Percentiles rank a stretch among this genome's conserved stretches.
Conservation (phyloP, 305 asterid species). For the Fraxinus xanthoxyloides region DNA sequence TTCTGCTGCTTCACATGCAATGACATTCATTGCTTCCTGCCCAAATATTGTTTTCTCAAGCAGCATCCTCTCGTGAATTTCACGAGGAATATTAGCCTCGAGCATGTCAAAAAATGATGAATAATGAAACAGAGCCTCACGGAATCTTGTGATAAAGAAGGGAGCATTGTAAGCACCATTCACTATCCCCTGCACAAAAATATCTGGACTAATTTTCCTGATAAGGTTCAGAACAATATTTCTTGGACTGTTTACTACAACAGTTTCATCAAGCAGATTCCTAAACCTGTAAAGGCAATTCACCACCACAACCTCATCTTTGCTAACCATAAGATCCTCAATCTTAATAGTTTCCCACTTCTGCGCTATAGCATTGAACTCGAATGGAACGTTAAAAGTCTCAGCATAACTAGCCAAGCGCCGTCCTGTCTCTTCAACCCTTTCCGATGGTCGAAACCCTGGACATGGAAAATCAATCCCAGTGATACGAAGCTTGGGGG, state of each 20-base stretch:
- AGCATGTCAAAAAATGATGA: conserved; percentile 76
- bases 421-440: conserved; percentile 84
- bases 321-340: conserved; percentile 60
- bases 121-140: conserved; percentile 79
- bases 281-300: conserved; percentile 54
- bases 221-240: conserved; percentile 65
- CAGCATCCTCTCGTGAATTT: conserved; percentile 63
- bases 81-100: conserved; percentile 69
- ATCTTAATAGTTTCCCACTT: conserved; percentile 80
- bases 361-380: conserved; percentile 74
- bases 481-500: conserved; percentile 74
- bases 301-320: conserved; percentile 67
- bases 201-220: conserved; percentile 59
- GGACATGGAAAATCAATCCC: conserved; percentile 88
- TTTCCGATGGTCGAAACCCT: conserved; percentile 73
- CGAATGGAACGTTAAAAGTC: conserved; percentile 70
- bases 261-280: conserved; percentile 83
- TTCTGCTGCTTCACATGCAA: conserved; percentile 87
- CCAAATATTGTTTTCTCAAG: conserved; percentile 64
- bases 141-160: conserved; percentile 72
- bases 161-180: conserved; percentile 90
- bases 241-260: conserved; percentile 69
- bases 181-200: conserved; percentile 56
- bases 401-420: conserved; percentile 71
- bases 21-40: conserved; percentile 75